Evolutionary conservation across 768 basidiomycete genomes (phyloP), one percentile per base, ranked within the genome.

Genomic region (Antrodiella citrinella): DNA sequence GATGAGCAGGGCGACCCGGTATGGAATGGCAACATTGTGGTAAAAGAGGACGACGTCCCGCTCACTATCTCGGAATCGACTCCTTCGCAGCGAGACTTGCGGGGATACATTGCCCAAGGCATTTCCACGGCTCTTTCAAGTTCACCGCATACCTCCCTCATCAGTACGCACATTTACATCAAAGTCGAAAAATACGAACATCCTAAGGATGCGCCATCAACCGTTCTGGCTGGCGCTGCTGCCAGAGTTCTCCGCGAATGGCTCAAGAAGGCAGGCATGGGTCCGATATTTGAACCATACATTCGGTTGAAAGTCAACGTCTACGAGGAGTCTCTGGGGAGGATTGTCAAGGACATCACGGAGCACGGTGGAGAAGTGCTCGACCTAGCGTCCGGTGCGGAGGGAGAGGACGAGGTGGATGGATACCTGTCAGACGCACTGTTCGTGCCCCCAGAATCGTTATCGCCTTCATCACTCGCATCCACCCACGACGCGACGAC

Each of bases 301-400:
- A 74, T 89, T 21, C 67, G 69, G 24, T 68, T 91, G 55, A 89
- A 82, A 56, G 73, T 89, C 43, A 77, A 77, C 13, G 79, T 89
- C 4, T 70, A 72, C 21, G 83, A 84, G 54, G 78, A 82, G 51
- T 72, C 72, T 51, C 69, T 92, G 2, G 89, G 91, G 20, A 86
- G 81, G 58, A 80, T 87, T 19, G 78, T 91, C 43, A 88, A 84
- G 59, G 91, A 93, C 58, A 68, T 93, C n/a, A 86, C 84, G 9
- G 89, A 91, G 61, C 77, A 84, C 52, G 80, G 81, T 1, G 89
- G 86, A n/a, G 87, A 91, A 60, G 70, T 93, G 10, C 65, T 81
- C 20, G 84, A 89, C 56, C 74, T 92, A 19, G 76, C 72, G 3
- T 68, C 73, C 38, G 75, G 72, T n/a, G 58, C 68, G 4, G 68